These are phyloP conservation scores for Priceomyces carsonii DNA, from an alignment of 805 yeast species.

Conservation along the genomic window DNA sequence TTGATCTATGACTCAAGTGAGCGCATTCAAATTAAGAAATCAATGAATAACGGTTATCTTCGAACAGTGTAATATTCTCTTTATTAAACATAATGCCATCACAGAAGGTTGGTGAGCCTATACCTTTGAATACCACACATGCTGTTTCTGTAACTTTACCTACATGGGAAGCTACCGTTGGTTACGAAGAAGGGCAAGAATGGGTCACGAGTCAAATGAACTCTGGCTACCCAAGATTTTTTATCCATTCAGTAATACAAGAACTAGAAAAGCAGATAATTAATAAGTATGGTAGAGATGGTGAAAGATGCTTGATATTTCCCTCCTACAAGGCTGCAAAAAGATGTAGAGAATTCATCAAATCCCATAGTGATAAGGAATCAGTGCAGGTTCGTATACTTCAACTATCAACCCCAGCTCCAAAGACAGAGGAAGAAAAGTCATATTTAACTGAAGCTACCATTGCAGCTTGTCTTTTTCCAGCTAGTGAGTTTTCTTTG, in stretches of 20 bases:
- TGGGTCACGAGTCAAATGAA: constrained; percentile 77
- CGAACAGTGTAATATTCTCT: too few species aligned
- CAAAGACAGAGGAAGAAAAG: constrained; percentile 58
- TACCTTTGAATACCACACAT: constrained; percentile 87
- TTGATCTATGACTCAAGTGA: too few species aligned
- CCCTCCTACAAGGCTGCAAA: constrained; percentile 80
- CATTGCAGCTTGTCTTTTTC: constrained; percentile 80
- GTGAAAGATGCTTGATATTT: constrained; percentile 73
- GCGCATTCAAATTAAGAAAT: too few species aligned
- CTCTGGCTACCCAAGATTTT: constrained; percentile 88
- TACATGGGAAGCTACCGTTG: constrained; percentile 91
- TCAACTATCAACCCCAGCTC: constrained; percentile 72
- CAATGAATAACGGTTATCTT: too few species aligned
- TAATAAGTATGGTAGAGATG: constrained; percentile 73
- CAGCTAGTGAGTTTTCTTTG: constrained; percentile 52
- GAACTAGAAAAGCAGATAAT: constrained; percentile 56
- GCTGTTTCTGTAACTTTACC: constrained; percentile 95
- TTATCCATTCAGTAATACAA: constrained; percentile 64
- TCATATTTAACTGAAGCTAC: constrained; percentile 63
- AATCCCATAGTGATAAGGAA: constrained; percentile 35
- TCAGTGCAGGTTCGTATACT: constrained; percentile 54
- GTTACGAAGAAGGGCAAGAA: constrained; percentile 86
- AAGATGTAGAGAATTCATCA: constrained; percentile 79
- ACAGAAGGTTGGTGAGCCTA: constrained; percentile 72
- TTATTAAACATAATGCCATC: constrained; percentile 24